Evolutionary conservation across 2,329 filamentous ascomycete genomes (phyloP), one percentile per base, ranked within the genome.

Genomic region (Pyrenochaeta sp.): DNA sequence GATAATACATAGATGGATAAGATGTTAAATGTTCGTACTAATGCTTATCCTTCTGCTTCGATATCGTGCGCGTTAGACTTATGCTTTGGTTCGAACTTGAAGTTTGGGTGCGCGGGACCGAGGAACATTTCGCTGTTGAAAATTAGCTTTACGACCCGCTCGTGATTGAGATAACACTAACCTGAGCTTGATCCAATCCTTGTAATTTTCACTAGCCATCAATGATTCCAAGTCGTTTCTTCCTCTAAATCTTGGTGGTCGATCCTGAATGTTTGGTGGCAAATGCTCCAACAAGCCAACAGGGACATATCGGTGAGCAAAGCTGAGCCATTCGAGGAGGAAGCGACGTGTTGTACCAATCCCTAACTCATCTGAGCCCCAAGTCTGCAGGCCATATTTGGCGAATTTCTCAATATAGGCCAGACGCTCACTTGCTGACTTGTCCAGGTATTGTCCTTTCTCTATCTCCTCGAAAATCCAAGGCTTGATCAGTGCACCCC

Each of bases 141-240:
- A 20, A 48, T 69, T 61, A 71, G 63, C 37, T 4, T 11, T 11
- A 15, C 27, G 7, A 12, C 35, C 4, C 39, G 11, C 7, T 23
- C 9, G 23, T 23, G 10, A 11, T 27, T 11, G 2, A n/a, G 11
- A 21, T 29, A 17, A 3, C 23, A 48, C 53, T 82, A 85, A 95
- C 92, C 89, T 96, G 69, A 99, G 96, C 81, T 97, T 98, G 75
- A 99, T 92, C 95, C 95, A 99, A 76, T 99, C 95, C 79, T 89
- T 90, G 79, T 96, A 97, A 77, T 98, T 92, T 60, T 87, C 86
- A 77, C 92, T 97, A 12, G 88, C 89, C 78, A 99, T 83, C 61
- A 99, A 79, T n/a, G 91, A 96, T 83, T 99, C 95, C 71, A 99
- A 77, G 48, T 99, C 95, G 76, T 95, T 89, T 53, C 95, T 83